A percentile compares a stretch with the other conserved stretches of the same genome.
These are phyloP conservation scores for Solanum acaule DNA, from an alignment of 257 asterid genomes.

Conservation along the genomic window DNA sequence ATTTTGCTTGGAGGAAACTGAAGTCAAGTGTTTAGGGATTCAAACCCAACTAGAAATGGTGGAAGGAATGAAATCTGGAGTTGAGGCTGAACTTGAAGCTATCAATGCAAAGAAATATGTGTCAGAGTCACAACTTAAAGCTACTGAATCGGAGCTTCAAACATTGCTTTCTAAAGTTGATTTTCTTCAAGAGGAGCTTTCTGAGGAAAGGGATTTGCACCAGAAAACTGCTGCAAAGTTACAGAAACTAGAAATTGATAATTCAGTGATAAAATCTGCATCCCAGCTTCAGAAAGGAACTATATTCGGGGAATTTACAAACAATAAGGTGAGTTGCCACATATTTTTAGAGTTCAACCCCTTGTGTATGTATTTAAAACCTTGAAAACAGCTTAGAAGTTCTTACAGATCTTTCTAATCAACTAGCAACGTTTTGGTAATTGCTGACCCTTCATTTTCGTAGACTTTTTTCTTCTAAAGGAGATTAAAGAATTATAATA, in stretches of 20 bases:
- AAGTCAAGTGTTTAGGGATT: constrained; percentile 18
- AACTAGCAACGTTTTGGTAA: neutral
- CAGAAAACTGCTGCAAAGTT: constrained; percentile 43
- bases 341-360: neutral
- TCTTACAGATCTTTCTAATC: neutral
- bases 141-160: constrained; percentile 28
- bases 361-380: neutral
- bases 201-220: constrained; percentile 30
- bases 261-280: constrained; percentile 33
- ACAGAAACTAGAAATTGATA: constrained; percentile 31
- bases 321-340: constrained; percentile 43
- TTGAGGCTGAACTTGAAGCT: constrained; percentile 5
- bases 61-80: constrained; percentile 17
- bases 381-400: neutral
- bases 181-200: constrained; percentile 31
- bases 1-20: constrained; percentile 40
- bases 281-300: constrained; percentile 37
- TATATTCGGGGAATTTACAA: constrained; percentile 39
- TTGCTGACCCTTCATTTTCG: neutral
- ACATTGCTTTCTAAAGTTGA: constrained; percentile 25
- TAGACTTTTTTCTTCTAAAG: neutral
- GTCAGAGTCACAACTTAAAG: constrained; percentile 34
- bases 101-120: constrained; percentile 22
- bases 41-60: constrained; percentile 29
- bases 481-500: neutral